Conservation (phyloP, 192 early-diverging fungal species). For the Martensiomyces pterosporus region DNA sequence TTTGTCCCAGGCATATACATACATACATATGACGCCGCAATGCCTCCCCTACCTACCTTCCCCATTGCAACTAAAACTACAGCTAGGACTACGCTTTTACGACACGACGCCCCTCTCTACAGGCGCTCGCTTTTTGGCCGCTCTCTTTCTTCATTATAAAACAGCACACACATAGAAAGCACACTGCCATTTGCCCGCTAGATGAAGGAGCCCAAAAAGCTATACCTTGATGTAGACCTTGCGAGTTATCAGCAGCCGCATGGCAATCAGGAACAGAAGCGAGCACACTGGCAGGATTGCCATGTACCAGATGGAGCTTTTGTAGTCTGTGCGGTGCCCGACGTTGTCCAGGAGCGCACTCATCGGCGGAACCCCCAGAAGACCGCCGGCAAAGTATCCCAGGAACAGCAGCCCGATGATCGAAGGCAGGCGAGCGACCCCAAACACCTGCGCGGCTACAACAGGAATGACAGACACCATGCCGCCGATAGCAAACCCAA, state of each 20-base stretch:
- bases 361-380: conserved; percentile 45
- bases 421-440: conserved; percentile 37
- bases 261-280: conserved; percentile 23
- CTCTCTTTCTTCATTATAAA: too few species aligned
- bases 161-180: too few species aligned
- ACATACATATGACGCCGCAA: too few species aligned
- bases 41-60: too few species aligned
- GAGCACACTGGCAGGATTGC: conserved; percentile 39
- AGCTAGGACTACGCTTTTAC: too few species aligned
- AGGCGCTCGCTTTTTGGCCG: too few species aligned
- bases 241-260: conserved; percentile 35
- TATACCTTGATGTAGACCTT: conserved; percentile 14
- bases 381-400: conserved; percentile 39
- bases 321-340: conserved; percentile 43
- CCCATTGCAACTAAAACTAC: too few species aligned
- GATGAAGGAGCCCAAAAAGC: too few species aligned
- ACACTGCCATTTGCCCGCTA: too few species aligned
- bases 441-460: conserved; percentile 41
- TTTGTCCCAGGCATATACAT: too few species aligned
- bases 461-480: conserved; percentile 46
- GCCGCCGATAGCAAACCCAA: conserved; percentile 46
- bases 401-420: conserved; percentile 46
- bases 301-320: conserved; percentile 45
- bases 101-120: too few species aligned
- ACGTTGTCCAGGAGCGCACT: conserved; percentile 44